Evolutionary conservation across 768 basidiomycete species (phyloP).

Genomic region (Gyrodon lividus): DNA sequence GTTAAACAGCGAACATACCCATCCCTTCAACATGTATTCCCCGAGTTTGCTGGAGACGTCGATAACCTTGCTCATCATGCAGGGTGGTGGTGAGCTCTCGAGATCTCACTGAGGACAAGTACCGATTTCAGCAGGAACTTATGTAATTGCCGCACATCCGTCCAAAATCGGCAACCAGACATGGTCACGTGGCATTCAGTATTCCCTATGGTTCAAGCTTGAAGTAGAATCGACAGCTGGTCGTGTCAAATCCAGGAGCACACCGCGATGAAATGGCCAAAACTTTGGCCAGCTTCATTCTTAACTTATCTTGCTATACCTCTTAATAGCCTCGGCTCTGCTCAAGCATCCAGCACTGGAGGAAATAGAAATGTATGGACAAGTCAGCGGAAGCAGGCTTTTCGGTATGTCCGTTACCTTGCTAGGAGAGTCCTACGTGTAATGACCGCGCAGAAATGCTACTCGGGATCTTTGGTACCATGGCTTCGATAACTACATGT

Average conservation of each 20-base stretch:
- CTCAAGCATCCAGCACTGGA: constrained; percentile 15
- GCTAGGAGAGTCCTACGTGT: not conserved
- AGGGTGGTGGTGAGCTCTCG: constrained; percentile 1
- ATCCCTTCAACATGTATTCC: constrained; percentile 74
- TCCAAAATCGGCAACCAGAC: no score
- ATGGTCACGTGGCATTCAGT: constrained; percentile 19
- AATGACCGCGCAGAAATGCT: constrained; percentile 49
- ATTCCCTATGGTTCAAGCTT: no score
- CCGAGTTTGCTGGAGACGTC: constrained; percentile 65
- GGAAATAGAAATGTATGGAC: constrained; percentile 49
- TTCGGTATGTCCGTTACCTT: constrained; percentile 43
- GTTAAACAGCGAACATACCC: constrained; percentile 44
- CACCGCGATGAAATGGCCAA: constrained; percentile 40
- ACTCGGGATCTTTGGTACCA: constrained; percentile 85
- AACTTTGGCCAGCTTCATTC: constrained; percentile 52
- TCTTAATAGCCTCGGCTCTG: constrained; percentile 30
- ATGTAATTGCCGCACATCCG: no score
- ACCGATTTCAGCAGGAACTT: no score
- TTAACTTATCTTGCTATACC: constrained; percentile 39
- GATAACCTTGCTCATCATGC: constrained; percentile 47
- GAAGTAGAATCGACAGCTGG: no score
- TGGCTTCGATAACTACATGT: constrained; percentile 89
- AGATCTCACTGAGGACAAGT: no score
- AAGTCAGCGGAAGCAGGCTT: constrained; percentile 50
- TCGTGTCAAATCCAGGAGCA: not conserved